These are phyloP conservation scores for Begonia loranthoides DNA, from an alignment of 306 rosid species.

Conservation along the genomic window DNA sequence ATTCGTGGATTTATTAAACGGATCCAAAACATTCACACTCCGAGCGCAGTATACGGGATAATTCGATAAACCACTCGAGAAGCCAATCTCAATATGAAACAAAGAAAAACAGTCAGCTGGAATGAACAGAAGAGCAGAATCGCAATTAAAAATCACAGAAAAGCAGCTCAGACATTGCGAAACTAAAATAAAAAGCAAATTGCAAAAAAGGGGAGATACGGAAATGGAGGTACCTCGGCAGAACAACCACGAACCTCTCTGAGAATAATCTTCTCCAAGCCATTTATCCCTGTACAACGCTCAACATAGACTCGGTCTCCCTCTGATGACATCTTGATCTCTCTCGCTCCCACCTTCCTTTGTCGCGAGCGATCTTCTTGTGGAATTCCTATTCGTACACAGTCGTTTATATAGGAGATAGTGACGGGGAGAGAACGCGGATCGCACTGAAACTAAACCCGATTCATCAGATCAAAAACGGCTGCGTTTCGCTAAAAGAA, in stretches of 20 bases:
- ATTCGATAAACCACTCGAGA: not conserved
- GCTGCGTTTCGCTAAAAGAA: too few relatives aligned
- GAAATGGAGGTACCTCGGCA: constrained; percentile 29
- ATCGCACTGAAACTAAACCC: not conserved
- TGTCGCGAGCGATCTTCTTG: not conserved
- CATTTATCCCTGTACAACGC: constrained; percentile 11
- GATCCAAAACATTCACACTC: not conserved
- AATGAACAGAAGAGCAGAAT: not conserved
- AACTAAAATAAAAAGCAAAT: not conserved
- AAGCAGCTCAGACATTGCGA: not conserved
- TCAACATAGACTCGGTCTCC: not conserved
- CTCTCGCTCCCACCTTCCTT: not conserved
- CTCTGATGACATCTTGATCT: not conserved
- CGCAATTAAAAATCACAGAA: not conserved
- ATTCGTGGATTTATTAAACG: not conserved
- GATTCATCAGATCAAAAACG: not conserved
- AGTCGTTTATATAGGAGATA: not conserved
- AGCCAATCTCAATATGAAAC: not conserved
- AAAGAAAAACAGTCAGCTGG: not conserved
- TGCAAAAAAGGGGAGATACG: not conserved
- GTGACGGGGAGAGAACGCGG: not conserved
- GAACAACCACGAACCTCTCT: constrained; percentile 53
- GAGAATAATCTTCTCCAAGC: constrained; percentile 43
- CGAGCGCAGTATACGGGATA: not conserved
- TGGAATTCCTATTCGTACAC: not conserved